Base-by-base conservation (phyloP, 2,329 filamentous ascomycete genomes). In the Hypomyces rosellus region DNA sequence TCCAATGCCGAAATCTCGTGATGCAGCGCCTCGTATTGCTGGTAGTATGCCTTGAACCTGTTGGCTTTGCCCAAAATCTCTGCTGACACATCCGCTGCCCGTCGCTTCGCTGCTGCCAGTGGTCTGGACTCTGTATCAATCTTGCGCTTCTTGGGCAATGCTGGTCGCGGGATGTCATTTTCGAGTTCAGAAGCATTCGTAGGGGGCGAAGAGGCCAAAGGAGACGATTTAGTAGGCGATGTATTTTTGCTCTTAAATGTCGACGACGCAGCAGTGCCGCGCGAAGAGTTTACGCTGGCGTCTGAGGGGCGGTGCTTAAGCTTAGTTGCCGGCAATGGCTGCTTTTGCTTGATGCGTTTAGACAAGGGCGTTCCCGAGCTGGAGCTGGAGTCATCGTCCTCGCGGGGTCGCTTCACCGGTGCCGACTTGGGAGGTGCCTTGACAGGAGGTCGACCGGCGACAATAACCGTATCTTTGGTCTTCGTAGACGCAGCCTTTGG, bases 121-220 rank as follows among this genome's bases (percentile, higher is more conserved):
- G 55, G 44, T 50, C 65, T 67, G 54, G 47, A 54, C 16, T 61
- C 55, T 5, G 46, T 44, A 34, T 64, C 62, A 18, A 62, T 62
- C 58, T 73, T 76, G 49, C 75, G 73, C 63, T 78, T 78, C 62
- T 78, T 78, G 64, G 72, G 74, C 13, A 49, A 46, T 14, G 57
- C 54, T 12, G 58, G 49, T 4, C 57, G 60, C n/a, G 61, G 54
- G 45, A 63, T 55, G 41, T 69, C 57, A 56, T 74, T 69, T 30
- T 82, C 80, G 36, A 84, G 66, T 51, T 85, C 81, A 1, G 81
- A 84, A 1, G 80, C 82, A 55, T 84, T 85, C 7, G 81, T 84
- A 0, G 81, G 81, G 12, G 81, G 80, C 6, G 81, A 84, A 1
- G 80, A 81, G n/a, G 81, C 81, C 15, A 85, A 69, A 4, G 81